Conservation (phyloP, 208 protist species). For the Naegleria fowleri region DNA sequence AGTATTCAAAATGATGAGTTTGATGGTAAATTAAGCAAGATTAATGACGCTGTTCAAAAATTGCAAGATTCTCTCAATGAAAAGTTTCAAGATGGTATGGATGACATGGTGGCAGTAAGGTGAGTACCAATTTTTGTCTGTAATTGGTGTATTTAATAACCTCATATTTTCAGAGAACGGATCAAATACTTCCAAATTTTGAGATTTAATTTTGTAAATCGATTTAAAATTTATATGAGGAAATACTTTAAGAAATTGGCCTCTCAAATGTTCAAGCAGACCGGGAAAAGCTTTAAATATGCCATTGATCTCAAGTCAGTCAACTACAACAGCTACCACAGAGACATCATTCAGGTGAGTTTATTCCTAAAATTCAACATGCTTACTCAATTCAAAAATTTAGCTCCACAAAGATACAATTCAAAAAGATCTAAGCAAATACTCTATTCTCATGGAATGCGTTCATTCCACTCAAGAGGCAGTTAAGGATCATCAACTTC, state of each 20-base stretch:
- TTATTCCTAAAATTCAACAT: background rate
- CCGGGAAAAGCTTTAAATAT: background rate
- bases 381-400: background rate
- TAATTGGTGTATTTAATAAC: no score
- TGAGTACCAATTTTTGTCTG: background rate
- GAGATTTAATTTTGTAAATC: background rate
- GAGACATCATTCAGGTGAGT: background rate
- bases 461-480: background rate
- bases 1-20: conserved; percentile 12
- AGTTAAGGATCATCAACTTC: background rate
- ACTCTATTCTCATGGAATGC: background rate
- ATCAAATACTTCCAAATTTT: background rate
- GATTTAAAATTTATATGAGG: background rate
- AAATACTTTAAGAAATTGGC: background rate
- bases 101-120: conserved; percentile 10
- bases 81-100: conserved; percentile 10
- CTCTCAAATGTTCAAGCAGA: background rate
- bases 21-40: conserved; percentile 7
- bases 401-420: background rate
- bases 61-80: background rate
- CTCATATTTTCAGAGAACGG: background rate
- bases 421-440: background rate
- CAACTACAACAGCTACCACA: background rate
- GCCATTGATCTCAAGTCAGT: background rate
- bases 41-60: conserved; percentile 10